These are phyloP conservation scores for Coemansia reversa DNA, from an alignment of 192 early-diverging fungal species.

Conservation along the genomic window DNA sequence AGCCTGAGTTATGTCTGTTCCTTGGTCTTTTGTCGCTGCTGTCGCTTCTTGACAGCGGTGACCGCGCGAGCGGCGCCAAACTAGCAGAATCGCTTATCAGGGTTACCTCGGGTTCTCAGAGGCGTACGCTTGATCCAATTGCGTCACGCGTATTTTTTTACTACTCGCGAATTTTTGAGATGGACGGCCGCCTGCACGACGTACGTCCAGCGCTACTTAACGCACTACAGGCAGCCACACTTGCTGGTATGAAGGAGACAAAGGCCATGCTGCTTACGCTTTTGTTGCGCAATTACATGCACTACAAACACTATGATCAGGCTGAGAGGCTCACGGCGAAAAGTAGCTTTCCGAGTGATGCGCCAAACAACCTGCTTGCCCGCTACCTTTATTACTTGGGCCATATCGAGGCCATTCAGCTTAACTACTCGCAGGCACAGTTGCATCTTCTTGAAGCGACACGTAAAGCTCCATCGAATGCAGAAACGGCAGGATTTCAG, in stretches of 20 bases:
- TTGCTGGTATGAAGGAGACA: slow-evolving; percentile 84
- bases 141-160: slow-evolving; percentile 92
- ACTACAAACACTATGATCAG: slow-evolving; percentile 95
- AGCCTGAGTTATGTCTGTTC: slow-evolving; percentile 85
- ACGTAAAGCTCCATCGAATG: slow-evolving; percentile 90
- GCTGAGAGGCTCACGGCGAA: slow-evolving; percentile 96
- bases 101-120: slow-evolving; percentile 67
- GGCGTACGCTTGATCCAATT: slow-evolving; percentile 88
- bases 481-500: slow-evolving; percentile 89
- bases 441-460: slow-evolving; percentile 87
- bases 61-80: slow-evolving; percentile 66
- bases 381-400: slow-evolving; percentile 97
- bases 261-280: slow-evolving; percentile 89
- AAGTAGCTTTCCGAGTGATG: slow-evolving; percentile 84
- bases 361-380: slow-evolving; percentile 90
- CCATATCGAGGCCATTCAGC: slow-evolving; percentile 95
- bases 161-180: slow-evolving; percentile 87
- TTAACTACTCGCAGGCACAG: slow-evolving; percentile 94
- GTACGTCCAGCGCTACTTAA: slow-evolving; percentile 76
- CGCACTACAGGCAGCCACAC: slow-evolving; percentile 87
- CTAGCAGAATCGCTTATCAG: slow-evolving; percentile 68
- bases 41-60: slow-evolving; percentile 76
- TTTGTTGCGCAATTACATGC: slow-evolving; percentile 88
- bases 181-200: slow-evolving; percentile 67
- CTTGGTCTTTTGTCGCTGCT: slow-evolving; percentile 80